Evolutionary conservation across 306 rosid species (phyloP).

Genomic region (Rosa persica): DNA sequence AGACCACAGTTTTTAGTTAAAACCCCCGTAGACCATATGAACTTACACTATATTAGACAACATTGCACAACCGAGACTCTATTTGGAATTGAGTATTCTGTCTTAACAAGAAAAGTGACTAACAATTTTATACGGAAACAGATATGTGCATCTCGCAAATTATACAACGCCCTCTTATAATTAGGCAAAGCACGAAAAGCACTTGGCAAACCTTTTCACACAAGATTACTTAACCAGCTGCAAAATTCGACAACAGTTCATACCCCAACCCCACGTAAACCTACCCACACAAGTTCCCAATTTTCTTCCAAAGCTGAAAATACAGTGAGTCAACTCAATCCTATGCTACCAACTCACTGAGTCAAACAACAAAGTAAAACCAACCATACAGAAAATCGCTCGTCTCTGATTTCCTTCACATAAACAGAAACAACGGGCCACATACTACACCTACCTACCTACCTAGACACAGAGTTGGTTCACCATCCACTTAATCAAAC

Average conservation of each 20-base stretch:
- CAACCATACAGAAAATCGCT: not conserved
- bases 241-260: not conserved
- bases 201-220: not conserved
- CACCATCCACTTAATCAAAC: not conserved
- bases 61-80: not conserved
- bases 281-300: not conserved
- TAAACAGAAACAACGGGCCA: not conserved
- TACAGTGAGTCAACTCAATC: not conserved
- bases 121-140: not conserved
- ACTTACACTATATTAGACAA: not conserved
- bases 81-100: not conserved
- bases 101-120: not conserved
- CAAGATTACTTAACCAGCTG: not conserved
- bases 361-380: not conserved
- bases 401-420: constrained; percentile 11
- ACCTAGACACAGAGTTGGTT: not conserved
- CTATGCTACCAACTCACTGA: not conserved
- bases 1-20: not conserved
- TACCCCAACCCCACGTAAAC: not conserved
- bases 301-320: not conserved
- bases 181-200: not conserved
- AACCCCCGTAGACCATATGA: not conserved
- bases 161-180: not conserved
- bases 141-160: not conserved
- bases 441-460: not conserved